Conservation (phyloP, 768 basidiomycete genomes). For the Trametes gibbosa region DNA sequence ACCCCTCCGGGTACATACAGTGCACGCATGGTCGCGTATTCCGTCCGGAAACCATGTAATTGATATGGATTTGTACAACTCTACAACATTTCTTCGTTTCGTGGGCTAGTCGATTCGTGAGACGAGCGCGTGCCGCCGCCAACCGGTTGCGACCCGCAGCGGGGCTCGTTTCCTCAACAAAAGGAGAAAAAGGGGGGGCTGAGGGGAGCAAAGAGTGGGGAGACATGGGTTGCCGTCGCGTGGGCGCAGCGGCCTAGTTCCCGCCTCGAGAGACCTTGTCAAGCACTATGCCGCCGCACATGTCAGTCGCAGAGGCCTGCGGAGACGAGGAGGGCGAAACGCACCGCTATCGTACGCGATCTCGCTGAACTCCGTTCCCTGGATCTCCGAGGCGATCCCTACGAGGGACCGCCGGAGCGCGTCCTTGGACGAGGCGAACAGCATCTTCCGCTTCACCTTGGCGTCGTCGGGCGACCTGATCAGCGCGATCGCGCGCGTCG, state of each 20-base stretch:
- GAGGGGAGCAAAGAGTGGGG: background rate
- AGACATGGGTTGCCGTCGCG: background rate
- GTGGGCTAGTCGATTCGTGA: constrained; percentile 7
- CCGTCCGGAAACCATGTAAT: constrained; percentile 3
- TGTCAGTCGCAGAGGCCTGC: background rate
- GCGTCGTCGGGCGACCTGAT: constrained; percentile 83
- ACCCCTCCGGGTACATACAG: no score
- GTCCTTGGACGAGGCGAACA: constrained; percentile 86
- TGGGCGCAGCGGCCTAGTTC: constrained; percentile 9
- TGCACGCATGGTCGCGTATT: background rate
- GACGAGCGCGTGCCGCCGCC: constrained; percentile 1
- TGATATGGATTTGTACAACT: constrained; percentile 21
- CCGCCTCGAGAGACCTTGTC: constrained; percentile 27
- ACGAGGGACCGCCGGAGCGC: constrained; percentile 69
- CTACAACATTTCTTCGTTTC: constrained; percentile 27
- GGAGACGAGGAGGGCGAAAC: constrained; percentile 24
- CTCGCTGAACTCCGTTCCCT: constrained; percentile 78
- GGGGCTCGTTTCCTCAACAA: constrained; percentile 10
- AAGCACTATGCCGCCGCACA: constrained; percentile 16
- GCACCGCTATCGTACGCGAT: constrained; percentile 68
- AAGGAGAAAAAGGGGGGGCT: constrained; percentile 12
- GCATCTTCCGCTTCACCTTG: constrained; percentile 90
- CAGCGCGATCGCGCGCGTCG: constrained; percentile 16
- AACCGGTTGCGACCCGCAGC: constrained; percentile 10
- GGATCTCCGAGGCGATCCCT: constrained; percentile 79